Evolutionary conservation across 352 stramenopile species (phyloP), one percentile per base, ranked within the genome.

Genomic region (Aphanomyces invadans): DNA sequence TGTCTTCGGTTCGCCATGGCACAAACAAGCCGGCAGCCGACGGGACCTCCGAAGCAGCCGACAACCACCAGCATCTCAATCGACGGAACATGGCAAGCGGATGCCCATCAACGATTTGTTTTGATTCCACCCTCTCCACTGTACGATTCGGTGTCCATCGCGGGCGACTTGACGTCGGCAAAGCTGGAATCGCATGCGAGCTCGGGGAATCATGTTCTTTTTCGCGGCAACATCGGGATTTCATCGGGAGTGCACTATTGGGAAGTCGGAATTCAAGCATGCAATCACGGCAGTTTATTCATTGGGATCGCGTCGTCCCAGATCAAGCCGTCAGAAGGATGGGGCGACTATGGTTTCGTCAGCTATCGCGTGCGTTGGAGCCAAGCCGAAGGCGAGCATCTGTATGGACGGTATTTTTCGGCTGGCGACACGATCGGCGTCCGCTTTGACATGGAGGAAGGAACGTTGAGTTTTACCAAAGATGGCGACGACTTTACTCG

Each of bases 271-370:
- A 29, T 75, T 17, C 26, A 73, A 25, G 55, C 44, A 23, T 60
- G 55, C 49, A 38, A 42, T 21, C 29, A 61, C 19, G 44, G 65
- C 54, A 70, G 33, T 29, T 5, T 70, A 10, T 69, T 60, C 45
- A 25, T 72, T 48, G 65, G 65, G 7, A 62, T 68, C 28, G 48
- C 54, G 73, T 76, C 21, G 75, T 76, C 53, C 69, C 77, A 31
- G 73, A 71, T 78, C 25, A 71, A 73, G 26, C 68, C 73, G 29
- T 53, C 68, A 15, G 65, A 76, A 42, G 56, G 59, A n/a, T 83
- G 77, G 74, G 76, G 71, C 51, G 78, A 77, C 11, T 87, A 81
- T 49, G 78, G 78, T 19, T 83, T 87, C 42, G 62, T 87, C 28
- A 87, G 84, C 53, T 87, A 86, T 57, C 78, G 77, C 15, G 77